Percentiles rank a stretch among this genome's conserved stretches.
Evolutionary conservation across 2,329 filamentous ascomycete genomes (phyloP).

Genomic region (Chaetomiaceae sp.): DNA sequence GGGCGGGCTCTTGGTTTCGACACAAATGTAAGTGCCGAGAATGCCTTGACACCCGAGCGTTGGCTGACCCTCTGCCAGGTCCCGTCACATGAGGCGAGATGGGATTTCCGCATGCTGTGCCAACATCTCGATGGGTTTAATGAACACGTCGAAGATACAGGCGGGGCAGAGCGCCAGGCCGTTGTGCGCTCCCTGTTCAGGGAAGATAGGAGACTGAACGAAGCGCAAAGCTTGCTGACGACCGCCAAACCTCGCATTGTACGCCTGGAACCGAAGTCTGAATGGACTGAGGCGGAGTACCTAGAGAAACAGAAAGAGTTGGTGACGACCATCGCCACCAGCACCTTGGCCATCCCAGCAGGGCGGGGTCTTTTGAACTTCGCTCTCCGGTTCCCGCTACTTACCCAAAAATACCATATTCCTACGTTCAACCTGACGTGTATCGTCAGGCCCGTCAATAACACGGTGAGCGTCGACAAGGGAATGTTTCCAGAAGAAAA

Average conservation of each 20-base stretch:
- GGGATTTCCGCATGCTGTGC: constrained; percentile 77
- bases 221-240: constrained; percentile 80
- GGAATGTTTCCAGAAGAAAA: constrained; percentile 87
- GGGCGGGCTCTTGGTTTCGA: constrained; percentile 34
- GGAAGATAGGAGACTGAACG: constrained; percentile 83
- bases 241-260: constrained; percentile 75
- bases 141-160: constrained; percentile 66
- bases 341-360: constrained; percentile 82
- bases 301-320: constrained; percentile 89
- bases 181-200: constrained; percentile 85
- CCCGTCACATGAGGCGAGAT: constrained; percentile 60
- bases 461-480: constrained; percentile 90
- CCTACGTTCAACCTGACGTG: constrained; percentile 89
- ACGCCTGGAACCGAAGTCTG: constrained; percentile 68
- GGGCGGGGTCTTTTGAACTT: constrained; percentile 87
- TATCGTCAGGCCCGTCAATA: constrained; percentile 85
- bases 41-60: neutral
- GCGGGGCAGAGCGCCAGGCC: constrained; percentile 76
- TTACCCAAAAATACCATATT: constrained; percentile 89
- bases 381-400: constrained; percentile 76
- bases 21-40: constrained; percentile 37
- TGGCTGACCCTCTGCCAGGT: constrained; percentile 37
- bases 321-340: constrained; percentile 77
- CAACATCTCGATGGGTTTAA: constrained; percentile 56
- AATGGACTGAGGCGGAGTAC: constrained; percentile 80